A percentile compares a stretch with the other conserved stretches of the same genome.
phyloP scores from a whole-genome alignment of 2,329 filamentous ascomycete genomes.

The Myriosclerotinia curreyana region DNA sequence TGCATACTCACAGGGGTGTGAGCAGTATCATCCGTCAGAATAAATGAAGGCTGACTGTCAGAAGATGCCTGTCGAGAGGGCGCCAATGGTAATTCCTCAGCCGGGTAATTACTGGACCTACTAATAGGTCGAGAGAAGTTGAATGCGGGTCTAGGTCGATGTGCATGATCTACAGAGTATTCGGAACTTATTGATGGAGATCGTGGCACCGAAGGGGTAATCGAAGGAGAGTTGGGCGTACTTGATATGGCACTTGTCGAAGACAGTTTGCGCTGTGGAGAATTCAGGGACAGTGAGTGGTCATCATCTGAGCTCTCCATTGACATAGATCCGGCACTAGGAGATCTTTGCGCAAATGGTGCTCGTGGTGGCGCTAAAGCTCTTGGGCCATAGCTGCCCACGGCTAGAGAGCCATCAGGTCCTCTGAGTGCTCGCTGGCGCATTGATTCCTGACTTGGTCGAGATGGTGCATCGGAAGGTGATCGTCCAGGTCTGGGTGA shows the following conservation, averaged over 20 bases:
- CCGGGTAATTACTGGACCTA: constrained; percentile 53
- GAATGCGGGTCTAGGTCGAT: constrained; percentile 70
- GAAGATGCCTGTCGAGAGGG: constrained; percentile 62
- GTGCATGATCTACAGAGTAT: constrained; percentile 58
- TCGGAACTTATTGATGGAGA: constrained; percentile 87
- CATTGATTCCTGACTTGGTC: constrained; percentile 36
- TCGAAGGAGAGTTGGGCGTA: constrained; percentile 62
- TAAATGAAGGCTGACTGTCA: constrained; percentile 62
- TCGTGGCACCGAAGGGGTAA: constrained; percentile 57
- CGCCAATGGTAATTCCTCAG: constrained; percentile 48
- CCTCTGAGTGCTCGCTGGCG: constrained; percentile 31
- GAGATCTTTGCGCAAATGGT: constrained; percentile 46
- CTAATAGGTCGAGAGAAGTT: constrained; percentile 95
- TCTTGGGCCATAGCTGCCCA: constrained; percentile 40
- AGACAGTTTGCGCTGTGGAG: constrained; percentile 73
- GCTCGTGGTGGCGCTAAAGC: constrained; percentile 47
- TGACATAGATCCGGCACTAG: constrained; percentile 62
- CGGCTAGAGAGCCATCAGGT: constrained; percentile 30
- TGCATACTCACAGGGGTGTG: constrained; percentile 71
- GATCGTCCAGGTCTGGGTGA: constrained; percentile 25
- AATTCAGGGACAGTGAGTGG: constrained; percentile 50
- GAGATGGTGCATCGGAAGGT: constrained; percentile 28
- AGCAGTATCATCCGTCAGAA: constrained; percentile 61
- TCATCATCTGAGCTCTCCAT: constrained; percentile 70
- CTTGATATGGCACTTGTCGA: constrained; percentile 62